Evolutionary conservation across 345 rosid species (phyloP).

Genomic region (Aquilaria yunnanensis): DNA sequence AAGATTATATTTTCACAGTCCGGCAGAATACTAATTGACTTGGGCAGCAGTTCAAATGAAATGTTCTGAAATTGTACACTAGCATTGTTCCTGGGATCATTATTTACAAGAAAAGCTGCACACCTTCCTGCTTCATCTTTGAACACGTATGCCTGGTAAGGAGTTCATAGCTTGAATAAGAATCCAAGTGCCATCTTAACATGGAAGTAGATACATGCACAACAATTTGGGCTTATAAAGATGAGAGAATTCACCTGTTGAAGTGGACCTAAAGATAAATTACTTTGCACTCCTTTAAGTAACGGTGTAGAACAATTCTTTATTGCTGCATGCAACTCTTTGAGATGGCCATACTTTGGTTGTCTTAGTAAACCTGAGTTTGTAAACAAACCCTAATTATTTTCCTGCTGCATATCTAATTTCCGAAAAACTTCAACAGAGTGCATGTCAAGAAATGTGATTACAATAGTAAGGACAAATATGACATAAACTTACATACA

Average conservation of each 20-base stretch:
- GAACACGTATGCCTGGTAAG: slow-evolving; percentile 60
- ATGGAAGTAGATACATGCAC: background rate
- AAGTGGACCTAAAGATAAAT: slow-evolving; percentile 50
- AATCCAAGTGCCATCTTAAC: background rate
- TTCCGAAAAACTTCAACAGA: too few species aligned
- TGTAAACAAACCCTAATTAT: background rate
- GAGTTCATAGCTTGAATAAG: background rate
- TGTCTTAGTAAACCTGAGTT: slow-evolving; percentile 58
- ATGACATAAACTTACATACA: background rate
- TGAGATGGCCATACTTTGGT: slow-evolving; percentile 87
- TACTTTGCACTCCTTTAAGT: slow-evolving; percentile 42
- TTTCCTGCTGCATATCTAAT: too few species aligned
- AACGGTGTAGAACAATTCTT: slow-evolving; percentile 43
- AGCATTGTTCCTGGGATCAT: slow-evolving; percentile 20
- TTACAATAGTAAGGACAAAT: background rate
- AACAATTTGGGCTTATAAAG: background rate
- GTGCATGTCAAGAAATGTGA: background rate
- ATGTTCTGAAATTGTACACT: slow-evolving; percentile 37
- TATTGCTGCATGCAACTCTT: slow-evolving; percentile 62
- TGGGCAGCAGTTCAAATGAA: slow-evolving; percentile 45
- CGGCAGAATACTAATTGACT: slow-evolving; percentile 63
- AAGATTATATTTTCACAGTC: slow-evolving; percentile 52
- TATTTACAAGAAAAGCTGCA: slow-evolving; percentile 77
- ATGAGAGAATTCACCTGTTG: slow-evolving; percentile 36
- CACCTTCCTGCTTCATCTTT: slow-evolving; percentile 51